Percentiles rank a stretch among this genome's conserved stretches.
Evolutionary conservation across 1,284 basidiomycete genomes (phyloP).

Genomic region (Cryptococcus hybrid): DNA sequence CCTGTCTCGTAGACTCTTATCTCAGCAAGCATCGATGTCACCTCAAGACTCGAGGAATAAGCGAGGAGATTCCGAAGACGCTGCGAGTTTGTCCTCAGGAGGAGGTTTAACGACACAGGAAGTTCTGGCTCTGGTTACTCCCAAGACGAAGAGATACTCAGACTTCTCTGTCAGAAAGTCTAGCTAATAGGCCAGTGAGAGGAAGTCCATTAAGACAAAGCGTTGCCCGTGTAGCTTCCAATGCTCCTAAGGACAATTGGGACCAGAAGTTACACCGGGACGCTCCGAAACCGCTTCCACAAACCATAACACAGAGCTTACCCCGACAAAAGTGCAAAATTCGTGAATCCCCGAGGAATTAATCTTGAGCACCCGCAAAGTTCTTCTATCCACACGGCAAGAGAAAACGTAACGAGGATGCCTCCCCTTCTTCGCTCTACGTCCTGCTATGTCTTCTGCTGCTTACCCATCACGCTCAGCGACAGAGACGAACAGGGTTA

Average conservation of each 20-base stretch:
- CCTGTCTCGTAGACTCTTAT: constrained; percentile 25
- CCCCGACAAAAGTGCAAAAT: constrained; percentile 27
- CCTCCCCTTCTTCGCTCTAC: constrained; percentile 36
- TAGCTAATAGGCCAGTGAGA: constrained; percentile 3
- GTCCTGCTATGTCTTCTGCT: constrained; percentile 14
- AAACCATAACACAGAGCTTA: constrained; percentile 12
- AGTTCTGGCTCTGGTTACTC: constrained; percentile 25
- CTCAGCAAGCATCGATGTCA: background rate
- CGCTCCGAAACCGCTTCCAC: constrained; percentile 14
- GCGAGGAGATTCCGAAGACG: background rate
- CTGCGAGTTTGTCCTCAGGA: too few species aligned
- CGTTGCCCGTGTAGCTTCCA: constrained; percentile 17
- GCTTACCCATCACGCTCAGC: too few species aligned
- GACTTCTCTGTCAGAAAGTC: background rate
- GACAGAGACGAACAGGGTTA: background rate
- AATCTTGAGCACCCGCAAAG: constrained; percentile 18
- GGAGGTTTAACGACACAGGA: background rate
- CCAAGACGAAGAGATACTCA: constrained; percentile 30
- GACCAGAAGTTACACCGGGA: constrained; percentile 1
- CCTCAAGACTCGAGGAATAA: background rate
- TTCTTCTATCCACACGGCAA: constrained; percentile 1
- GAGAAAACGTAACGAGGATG: constrained; percentile 17
- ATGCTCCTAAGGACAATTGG: background rate
- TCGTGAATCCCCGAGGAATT: constrained; percentile 10
- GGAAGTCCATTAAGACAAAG: constrained; percentile 28